phyloP scores from a whole-genome alignment of 208 protist genomes.

The Leishmania aethiopica region DNA sequence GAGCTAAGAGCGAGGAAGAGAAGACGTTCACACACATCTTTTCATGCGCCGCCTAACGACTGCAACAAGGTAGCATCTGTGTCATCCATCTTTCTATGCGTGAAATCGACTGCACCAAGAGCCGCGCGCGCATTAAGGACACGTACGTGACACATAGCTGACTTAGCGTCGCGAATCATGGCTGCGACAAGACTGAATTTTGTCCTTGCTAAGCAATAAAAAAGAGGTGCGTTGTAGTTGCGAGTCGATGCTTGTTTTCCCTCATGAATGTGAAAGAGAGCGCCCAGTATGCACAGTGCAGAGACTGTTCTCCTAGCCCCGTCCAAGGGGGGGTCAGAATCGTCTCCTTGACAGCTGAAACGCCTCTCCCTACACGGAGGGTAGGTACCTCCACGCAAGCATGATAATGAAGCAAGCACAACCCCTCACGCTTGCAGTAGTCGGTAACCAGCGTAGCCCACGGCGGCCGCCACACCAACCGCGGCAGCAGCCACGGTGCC shows the following conservation, averaged over 20 bases:
- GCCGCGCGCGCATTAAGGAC: neutral
- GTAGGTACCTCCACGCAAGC: neutral
- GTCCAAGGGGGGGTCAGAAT: neutral
- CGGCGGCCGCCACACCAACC: constrained; percentile 7
- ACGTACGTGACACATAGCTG: neutral
- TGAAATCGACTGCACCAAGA: neutral
- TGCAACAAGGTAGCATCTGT: neutral
- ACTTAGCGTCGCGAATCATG: neutral
- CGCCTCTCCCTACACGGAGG: neutral
- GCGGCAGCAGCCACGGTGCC: constrained; percentile 17
- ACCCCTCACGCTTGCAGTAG: constrained; percentile 5
- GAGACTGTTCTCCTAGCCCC: neutral
- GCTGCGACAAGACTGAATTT: neutral
- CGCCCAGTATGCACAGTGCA: neutral
- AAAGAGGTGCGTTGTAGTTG: neutral
- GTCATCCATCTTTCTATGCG: neutral
- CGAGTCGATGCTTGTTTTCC: neutral
- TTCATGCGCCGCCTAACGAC: neutral
- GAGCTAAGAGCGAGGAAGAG: neutral
- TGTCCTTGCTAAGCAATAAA: too few relatives aligned
- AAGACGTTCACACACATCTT: neutral
- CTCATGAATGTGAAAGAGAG: neutral
- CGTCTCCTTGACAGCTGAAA: neutral
- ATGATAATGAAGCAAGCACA: neutral
- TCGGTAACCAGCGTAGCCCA: constrained; percentile 16